phyloP scores from a whole-genome alignment of 192 early-diverging fungal genomes.

The Backusella psychrophila region DNA sequence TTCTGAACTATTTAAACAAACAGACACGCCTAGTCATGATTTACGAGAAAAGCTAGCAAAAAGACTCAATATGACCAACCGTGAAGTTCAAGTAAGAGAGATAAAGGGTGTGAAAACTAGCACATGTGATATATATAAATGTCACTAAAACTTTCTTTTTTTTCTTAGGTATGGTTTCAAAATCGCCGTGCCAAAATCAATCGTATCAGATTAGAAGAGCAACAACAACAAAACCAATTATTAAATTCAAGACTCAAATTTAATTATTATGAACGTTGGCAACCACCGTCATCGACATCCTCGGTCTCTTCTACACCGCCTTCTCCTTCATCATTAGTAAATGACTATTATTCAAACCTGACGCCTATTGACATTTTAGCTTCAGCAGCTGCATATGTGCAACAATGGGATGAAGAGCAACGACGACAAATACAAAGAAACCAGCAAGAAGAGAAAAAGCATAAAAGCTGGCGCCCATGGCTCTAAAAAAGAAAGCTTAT shows the following conservation, averaged over 20 bases:
- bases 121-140: constrained; percentile 24
- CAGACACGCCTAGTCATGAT: constrained; percentile 77
- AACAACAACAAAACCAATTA: constrained; percentile 12
- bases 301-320: not conserved
- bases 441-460: not conserved
- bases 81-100: constrained; percentile 68
- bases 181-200: constrained; percentile 82
- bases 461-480: constrained; percentile 17
- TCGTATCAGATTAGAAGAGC: constrained; percentile 35
- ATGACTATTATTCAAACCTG: constrained; percentile 10
- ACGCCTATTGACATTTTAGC: constrained; percentile 37
- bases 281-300: constrained; percentile 2
- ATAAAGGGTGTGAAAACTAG: not conserved
- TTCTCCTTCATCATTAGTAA: constrained; percentile 3
- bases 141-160: constrained; percentile 3
- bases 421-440: not conserved
- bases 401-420: constrained; percentile 32
- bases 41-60: constrained; percentile 71
- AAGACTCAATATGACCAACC: constrained; percentile 73
- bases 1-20: constrained; percentile 65
- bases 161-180: constrained; percentile 76
- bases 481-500: constrained; percentile 6
- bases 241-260: constrained; percentile 7
- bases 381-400: constrained; percentile 40
- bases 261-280: constrained; percentile 9